Evolutionary conservation across 805 yeast species (phyloP).

Genomic region (Suhomyces vadensis): DNA sequence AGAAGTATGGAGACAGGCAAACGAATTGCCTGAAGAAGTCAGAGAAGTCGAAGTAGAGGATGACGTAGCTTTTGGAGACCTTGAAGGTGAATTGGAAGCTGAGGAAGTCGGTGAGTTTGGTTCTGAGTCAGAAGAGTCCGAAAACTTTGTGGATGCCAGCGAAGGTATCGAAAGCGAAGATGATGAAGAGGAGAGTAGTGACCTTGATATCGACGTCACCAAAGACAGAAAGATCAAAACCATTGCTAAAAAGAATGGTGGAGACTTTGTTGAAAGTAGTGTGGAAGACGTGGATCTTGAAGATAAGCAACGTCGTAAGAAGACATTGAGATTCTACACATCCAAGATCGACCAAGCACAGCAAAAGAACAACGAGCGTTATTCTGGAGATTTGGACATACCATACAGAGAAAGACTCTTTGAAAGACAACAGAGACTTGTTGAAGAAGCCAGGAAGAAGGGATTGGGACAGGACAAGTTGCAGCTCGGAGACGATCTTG

Average conservation of each 20-base stretch:
- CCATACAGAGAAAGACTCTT: constrained; percentile 89
- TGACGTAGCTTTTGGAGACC: constrained; percentile 16
- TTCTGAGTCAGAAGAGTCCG: constrained; percentile 16
- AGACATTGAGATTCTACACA: constrained; percentile 90
- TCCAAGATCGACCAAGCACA: constrained; percentile 90
- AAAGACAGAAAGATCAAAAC: constrained; percentile 52
- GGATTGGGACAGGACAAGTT: constrained; percentile 55
- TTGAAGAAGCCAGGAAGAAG: constrained; percentile 85
- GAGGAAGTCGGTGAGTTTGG: background rate
- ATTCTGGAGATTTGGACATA: constrained; percentile 82
- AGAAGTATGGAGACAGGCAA: constrained; percentile 89
- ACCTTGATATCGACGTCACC: constrained; percentile 48
- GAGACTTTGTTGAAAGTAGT: constrained; percentile 65
- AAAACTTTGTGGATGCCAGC: constrained; percentile 20
- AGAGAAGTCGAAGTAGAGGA: constrained; percentile 15
- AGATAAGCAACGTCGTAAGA: constrained; percentile 78
- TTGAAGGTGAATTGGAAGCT: constrained; percentile 15
- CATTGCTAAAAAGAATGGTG: constrained; percentile 18
- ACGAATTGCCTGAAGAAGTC: constrained; percentile 41
- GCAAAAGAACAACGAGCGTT: constrained; percentile 57
- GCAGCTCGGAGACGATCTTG: constrained; percentile 56
- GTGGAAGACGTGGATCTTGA: constrained; percentile 83
- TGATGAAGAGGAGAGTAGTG: constrained; percentile 34
- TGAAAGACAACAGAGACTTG: constrained; percentile 84
- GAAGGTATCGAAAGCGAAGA: constrained; percentile 23